Conservation (phyloP, 2,329 filamentous ascomycete genomes). For the Penicillium freii region DNA sequence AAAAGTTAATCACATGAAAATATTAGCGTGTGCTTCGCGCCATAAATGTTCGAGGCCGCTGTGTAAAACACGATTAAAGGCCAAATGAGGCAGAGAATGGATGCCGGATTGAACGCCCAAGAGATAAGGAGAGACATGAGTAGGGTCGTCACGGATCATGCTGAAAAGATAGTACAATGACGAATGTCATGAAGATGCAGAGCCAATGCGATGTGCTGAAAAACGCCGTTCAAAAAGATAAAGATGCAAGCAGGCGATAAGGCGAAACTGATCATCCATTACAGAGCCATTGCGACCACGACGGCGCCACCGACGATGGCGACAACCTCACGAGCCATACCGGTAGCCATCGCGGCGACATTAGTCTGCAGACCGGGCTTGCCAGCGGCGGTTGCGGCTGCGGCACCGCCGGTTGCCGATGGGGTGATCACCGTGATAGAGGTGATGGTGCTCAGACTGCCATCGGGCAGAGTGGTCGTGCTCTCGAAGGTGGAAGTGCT, state of each 20-base stretch:
- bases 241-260: background rate
- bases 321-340: constrained; percentile 35
- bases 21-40: constrained; percentile 5
- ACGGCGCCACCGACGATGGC: constrained; percentile 45
- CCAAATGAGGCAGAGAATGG: background rate
- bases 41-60: constrained; percentile 2
- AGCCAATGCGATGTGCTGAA: constrained; percentile 15
- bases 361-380: constrained; percentile 43
- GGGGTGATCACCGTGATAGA: constrained; percentile 47
- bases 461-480: constrained; percentile 45
- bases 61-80: background rate
- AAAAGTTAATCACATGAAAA: constrained; percentile 12
- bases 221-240: constrained; percentile 3
- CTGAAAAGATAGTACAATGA: constrained; percentile 24
- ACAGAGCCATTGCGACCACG: constrained; percentile 40
- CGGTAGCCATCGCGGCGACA: constrained; percentile 28
- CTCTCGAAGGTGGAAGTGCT: constrained; percentile 42
- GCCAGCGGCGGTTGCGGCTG: constrained; percentile 23
- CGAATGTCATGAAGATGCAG: constrained; percentile 15
- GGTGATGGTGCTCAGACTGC: constrained; percentile 45
- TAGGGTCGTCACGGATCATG: constrained; percentile 18
- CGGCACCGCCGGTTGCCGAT: constrained; percentile 19
- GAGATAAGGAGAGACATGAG: constrained; percentile 22
- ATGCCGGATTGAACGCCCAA: constrained; percentile 4
- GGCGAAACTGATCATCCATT: constrained; percentile 6